Evolutionary conservation across 805 yeast genomes (phyloP).

Genomic region (Ogataea trehalophila): DNA sequence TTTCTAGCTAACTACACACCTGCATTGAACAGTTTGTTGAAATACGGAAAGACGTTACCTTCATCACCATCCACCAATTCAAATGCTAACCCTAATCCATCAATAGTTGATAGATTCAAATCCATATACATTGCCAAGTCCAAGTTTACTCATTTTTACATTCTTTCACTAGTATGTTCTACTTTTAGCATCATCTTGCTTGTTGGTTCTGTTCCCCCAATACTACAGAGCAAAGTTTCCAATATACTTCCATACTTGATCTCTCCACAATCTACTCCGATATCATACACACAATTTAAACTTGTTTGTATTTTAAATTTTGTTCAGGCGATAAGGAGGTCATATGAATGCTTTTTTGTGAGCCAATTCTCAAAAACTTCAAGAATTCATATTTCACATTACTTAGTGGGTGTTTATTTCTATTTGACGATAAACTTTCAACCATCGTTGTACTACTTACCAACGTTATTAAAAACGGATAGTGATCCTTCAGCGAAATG

Average conservation of each 20-base stretch:
- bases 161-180: conserved; percentile 31
- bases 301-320: conserved; percentile 19
- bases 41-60: conserved; percentile 40
- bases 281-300: conserved; percentile 3
- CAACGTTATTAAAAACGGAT: not conserved
- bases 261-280: conserved; percentile 3
- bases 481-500: conserved; percentile 1
- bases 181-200: conserved; percentile 3
- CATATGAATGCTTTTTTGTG: conserved; percentile 48
- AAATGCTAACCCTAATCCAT: not conserved
- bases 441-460: conserved; percentile 20
- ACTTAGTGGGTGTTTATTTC: conserved; percentile 57
- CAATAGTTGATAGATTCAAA: not conserved
- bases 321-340: conserved; percentile 54
- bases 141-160: conserved; percentile 61
- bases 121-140: conserved; percentile 51
- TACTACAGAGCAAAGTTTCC: not conserved
- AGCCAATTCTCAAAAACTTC: conserved; percentile 43
- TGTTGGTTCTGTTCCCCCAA: no score
- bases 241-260: not conserved
- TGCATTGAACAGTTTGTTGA: conserved; percentile 32
- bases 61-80: no score
- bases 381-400: conserved; percentile 62
- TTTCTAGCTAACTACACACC: conserved; percentile 30
- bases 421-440: conserved; percentile 45